Evolutionary conservation across 129 eudicot species (phyloP), one percentile per base, ranked within the genome.

Genomic region (Helichrysum umbraculigerum): DNA sequence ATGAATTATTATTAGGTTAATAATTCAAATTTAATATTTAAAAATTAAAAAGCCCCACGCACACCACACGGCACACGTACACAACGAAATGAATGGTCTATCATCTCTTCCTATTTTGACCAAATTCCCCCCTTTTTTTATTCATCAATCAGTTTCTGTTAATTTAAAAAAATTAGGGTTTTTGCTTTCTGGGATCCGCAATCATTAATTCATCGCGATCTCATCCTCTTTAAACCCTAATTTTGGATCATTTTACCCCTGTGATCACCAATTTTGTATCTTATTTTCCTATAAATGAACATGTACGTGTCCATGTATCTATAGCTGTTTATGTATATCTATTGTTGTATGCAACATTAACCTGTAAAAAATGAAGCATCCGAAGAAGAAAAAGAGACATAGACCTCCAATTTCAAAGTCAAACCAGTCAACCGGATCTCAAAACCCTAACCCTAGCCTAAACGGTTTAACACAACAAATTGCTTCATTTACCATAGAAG

Each of bases 341-440:
- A 6, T 7, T 57, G 62, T 57, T 57, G 60, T 73, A 68, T 54
- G n/a, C 25, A 25, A 28, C 47, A 7, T 9, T 73, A 51, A 34
- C 52, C 75, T 70, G 11, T 30, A 16, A 56, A 79, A 66, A 2
- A 91, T 88, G 97, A 91, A 85, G 88, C 87, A 91, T 21, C 37
- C 85, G 14, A 92, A 80, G 79, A 90, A 85, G 92, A 93, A 86
- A 87, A 92, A 81, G 86, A 80, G 90, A 57, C 83, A 84, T 0
- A 62, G 78, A n/a, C 84, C 81, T 51, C 81, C 79, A 22, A 19
- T 71, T 72, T 72, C 68, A 30, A 79, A 79, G 68, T 62, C 86
- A 21, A 83, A 76, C 21, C 81, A 76, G 21, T 75, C 60, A 8
- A 30, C 75, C 8, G 82, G 42, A 7, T 28, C 29, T 14, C 78